Evolutionary conservation across 176 grass and related monocot species (phyloP).

Genomic region (Saccharum officinarum): DNA sequence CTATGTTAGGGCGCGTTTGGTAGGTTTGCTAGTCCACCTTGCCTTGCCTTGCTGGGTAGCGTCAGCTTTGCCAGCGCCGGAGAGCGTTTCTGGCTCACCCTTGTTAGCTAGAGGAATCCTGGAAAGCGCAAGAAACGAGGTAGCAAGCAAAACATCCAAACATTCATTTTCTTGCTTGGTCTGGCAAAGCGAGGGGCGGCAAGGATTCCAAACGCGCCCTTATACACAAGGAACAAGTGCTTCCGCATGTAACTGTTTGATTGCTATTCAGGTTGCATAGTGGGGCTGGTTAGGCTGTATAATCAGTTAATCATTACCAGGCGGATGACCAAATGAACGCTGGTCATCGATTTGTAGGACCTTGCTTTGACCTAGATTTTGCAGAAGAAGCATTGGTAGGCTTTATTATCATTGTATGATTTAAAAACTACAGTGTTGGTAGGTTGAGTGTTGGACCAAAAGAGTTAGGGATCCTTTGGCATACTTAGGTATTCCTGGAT

Average conservation of each 20-base stretch:
- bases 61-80: too few relatives aligned
- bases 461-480: background rate
- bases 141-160: too few relatives aligned
- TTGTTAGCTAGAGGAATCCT: too few relatives aligned
- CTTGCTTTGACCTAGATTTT: slow-evolving; percentile 19
- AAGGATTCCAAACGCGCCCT: too few relatives aligned
- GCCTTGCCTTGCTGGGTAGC: too few relatives aligned
- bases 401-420: background rate
- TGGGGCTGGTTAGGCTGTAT: background rate
- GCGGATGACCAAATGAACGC: background rate
- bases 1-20: too few relatives aligned
- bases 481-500: background rate
- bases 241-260: background rate
- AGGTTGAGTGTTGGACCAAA: background rate
- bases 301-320: background rate
- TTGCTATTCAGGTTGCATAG: background rate
- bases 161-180: too few relatives aligned
- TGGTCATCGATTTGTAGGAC: background rate
- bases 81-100: too few relatives aligned
- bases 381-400: background rate
- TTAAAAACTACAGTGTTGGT: background rate
- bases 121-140: too few relatives aligned
- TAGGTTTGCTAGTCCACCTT: too few relatives aligned
- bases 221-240: background rate
- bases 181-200: too few relatives aligned